Percentiles rank a stretch among this genome's conserved stretches.
phyloP scores from a whole-genome alignment of 2,329 filamentous ascomycete species.

The Penicillium sp. region DNA sequence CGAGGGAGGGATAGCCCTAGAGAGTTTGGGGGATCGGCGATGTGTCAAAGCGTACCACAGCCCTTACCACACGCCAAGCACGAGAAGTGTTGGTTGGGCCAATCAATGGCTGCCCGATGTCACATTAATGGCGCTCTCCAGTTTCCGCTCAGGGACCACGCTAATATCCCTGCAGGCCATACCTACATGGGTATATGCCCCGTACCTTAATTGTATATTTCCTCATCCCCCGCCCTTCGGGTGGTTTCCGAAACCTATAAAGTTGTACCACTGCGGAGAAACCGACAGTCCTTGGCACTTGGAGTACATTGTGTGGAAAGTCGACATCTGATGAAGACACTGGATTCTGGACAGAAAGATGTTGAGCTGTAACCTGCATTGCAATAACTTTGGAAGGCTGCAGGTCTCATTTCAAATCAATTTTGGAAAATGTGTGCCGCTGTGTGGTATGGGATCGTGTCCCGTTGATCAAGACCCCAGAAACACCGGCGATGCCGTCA shows the following conservation, averaged over 20 bases:
- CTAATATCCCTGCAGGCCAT: background rate
- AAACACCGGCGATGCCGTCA: background rate
- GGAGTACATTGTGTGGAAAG: background rate
- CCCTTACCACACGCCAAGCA: background rate
- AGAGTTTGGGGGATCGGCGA: background rate
- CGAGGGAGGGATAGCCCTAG: background rate
- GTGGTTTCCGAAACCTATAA: background rate
- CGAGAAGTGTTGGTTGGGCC: background rate
- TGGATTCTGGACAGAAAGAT: background rate
- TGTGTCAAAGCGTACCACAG: background rate
- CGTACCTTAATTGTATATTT: background rate
- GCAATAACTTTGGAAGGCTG: background rate
- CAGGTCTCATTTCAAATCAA: background rate
- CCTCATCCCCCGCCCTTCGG: background rate
- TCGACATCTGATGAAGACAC: background rate
- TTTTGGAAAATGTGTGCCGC: background rate
- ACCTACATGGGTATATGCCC: background rate
- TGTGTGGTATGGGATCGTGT: background rate
- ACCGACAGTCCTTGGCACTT: background rate
- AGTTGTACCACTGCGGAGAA: background rate
- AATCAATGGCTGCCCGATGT: background rate
- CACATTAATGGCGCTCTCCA: too few relatives aligned
- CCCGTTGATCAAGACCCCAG: background rate
- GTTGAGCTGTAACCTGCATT: background rate
- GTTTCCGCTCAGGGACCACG: too few relatives aligned